Conservation (phyloP, 148 eudicot species). For the Fagopyrum homotropicum region DNA sequence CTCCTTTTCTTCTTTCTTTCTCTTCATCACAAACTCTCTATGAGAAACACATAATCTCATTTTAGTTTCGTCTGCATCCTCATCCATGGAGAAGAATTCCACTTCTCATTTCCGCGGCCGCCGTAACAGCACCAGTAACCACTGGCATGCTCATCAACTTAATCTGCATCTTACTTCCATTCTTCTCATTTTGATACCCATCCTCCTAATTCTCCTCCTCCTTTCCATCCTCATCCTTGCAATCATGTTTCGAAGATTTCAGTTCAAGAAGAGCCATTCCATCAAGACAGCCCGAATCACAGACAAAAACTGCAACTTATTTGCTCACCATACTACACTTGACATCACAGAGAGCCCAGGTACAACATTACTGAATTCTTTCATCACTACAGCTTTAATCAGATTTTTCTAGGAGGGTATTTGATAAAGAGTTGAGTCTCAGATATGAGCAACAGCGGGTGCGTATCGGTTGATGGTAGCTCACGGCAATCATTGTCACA, state of each 20-base stretch:
- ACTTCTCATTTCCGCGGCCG: background rate
- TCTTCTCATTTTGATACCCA: slow-evolving; percentile 50
- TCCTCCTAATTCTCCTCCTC: slow-evolving; percentile 49
- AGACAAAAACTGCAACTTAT: slow-evolving; percentile 26
- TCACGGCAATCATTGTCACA: slow-evolving; percentile 24
- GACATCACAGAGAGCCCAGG: slow-evolving; percentile 33
- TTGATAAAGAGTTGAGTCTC: background rate
- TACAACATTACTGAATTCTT: background rate
- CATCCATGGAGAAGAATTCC: slow-evolving; percentile 11
- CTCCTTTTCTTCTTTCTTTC: background rate
- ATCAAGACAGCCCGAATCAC: slow-evolving; percentile 15
- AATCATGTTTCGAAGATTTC: slow-evolving; percentile 49
- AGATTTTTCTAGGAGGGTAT: background rate
- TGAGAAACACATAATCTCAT: slow-evolving; percentile 5
- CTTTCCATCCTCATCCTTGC: slow-evolving; percentile 34
- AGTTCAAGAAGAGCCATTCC: slow-evolving; percentile 19
- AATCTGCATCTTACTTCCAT: slow-evolving; percentile 26
- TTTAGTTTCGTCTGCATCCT: background rate
- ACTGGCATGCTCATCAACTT: slow-evolving; percentile 7
- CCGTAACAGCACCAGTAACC: background rate
- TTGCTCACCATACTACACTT: slow-evolving; percentile 19
- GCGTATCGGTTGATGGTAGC: slow-evolving; percentile 36
- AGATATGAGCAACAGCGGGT: slow-evolving; percentile 45
- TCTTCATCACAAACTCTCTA: background rate
- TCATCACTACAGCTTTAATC: background rate